Base-by-base conservation (phyloP, 2,329 filamentous ascomycete genomes). In the Amphichorda felina region DNA sequence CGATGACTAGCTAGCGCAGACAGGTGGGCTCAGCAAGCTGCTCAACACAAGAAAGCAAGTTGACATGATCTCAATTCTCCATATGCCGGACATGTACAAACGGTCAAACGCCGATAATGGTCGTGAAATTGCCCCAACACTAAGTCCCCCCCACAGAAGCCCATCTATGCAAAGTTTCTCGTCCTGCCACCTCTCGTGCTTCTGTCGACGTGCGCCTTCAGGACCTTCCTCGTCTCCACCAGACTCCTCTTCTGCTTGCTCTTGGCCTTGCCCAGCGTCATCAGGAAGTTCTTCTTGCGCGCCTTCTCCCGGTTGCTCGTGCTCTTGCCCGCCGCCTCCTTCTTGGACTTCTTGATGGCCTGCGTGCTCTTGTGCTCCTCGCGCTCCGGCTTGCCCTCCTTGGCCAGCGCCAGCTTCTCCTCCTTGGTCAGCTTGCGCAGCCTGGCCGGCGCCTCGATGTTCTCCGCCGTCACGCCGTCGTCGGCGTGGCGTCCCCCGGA, bases 231-330 rank as follows among this genome's bases (percentile, higher is more conserved):
- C 43, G 86, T 87, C 61, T 95, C 81, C 10, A 84, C 75, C 58
- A 98, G 64, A 72, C 86, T 94, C 51, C 88, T 74, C 79, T 95
- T 95, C 52, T 91, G 82, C 70, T 96, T 98, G 46, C 72, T 75
- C 70, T 91, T 93, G 9, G 91, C 91, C 68, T 98, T 96, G 40
- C 89, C 85, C 40, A 98, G 63, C 27, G 89, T 96, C 91, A 98
- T 98, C 50, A 98, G 56, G 62, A 98, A 94, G 60, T 98, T 98
- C 82, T 98, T 98, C 72, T 85, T 86, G 47, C 89, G 70, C 29
- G 83, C 77, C 75, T 98, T 98, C 68, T 98, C 91, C 64, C 83
- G 84, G 63, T 98, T 98, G 45, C 89, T 96, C 26, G 86, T 88
- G 55, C 84, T 94, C 77, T 96, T 96, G 50, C 91, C 91, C 61